Conservation (phyloP, 768 basidiomycete species). For the Dendrothele bispora region DNA sequence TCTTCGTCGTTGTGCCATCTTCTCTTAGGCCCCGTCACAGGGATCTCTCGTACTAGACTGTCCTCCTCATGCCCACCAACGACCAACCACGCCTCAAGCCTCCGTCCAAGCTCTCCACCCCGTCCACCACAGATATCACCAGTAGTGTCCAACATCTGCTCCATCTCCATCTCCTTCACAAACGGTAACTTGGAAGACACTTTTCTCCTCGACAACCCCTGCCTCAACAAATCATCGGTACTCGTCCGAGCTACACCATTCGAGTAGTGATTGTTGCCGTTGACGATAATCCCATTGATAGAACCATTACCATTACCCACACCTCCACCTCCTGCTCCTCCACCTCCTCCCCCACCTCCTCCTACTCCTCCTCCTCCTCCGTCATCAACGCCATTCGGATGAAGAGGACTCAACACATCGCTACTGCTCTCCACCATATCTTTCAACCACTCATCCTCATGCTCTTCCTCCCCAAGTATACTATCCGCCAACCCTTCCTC, state of each 20-base stretch:
- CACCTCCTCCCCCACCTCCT: slow-evolving; percentile 10
- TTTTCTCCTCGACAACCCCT: slow-evolving; percentile 25
- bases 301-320: too few species aligned
- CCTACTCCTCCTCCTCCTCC: neutral
- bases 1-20: slow-evolving; percentile 9
- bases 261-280: too few species aligned
- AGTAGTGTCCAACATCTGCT: slow-evolving; percentile 67
- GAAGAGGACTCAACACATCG: slow-evolving; percentile 1
- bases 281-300: too few species aligned
- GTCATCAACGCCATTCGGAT: neutral
- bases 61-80: slow-evolving; percentile 32
- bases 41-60: neutral
- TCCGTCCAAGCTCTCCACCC: slow-evolving; percentile 73
- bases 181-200: slow-evolving; percentile 49
- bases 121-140: slow-evolving; percentile 80
- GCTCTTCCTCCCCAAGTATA: slow-evolving; percentile 71
- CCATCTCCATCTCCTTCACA: slow-evolving; percentile 62
- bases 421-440: slow-evolving; percentile 26
- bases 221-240: slow-evolving; percentile 25
- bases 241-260: slow-evolving; percentile 17
- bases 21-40: slow-evolving; percentile 4
- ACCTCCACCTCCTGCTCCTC: too few species aligned
- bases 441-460: slow-evolving; percentile 72
- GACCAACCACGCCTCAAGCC: slow-evolving; percentile 75
- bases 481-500: slow-evolving; percentile 80